Percentiles rank a stretch among this genome's conserved stretches.
Conservation (phyloP, 352 stramenopile species). For the Phytophthora tubulina region DNA sequence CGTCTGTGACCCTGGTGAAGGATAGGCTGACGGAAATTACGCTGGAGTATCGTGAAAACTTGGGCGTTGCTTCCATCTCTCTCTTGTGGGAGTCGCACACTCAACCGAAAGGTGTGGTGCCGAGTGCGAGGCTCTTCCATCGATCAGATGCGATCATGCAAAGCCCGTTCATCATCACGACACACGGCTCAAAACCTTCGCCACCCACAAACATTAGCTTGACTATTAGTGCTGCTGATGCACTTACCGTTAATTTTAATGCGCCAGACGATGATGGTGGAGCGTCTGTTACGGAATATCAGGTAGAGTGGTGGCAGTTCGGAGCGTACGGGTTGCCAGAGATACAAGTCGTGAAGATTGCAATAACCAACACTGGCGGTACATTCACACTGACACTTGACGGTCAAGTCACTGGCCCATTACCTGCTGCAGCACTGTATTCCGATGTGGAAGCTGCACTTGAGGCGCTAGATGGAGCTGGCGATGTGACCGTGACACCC, state of each 20-base stretch:
- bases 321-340: constrained; percentile 59
- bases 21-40: constrained; percentile 87
- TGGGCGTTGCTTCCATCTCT: constrained; percentile 80
- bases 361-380: constrained; percentile 74
- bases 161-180: constrained; percentile 75
- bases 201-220: constrained; percentile 53
- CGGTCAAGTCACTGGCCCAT: constrained; percentile 57
- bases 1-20: constrained; percentile 66
- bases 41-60: constrained; percentile 95
- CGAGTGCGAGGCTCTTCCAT: constrained; percentile 89
- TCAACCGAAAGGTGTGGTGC: constrained; percentile 91
- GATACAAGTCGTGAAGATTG: constrained; percentile 90
- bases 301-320: constrained; percentile 90
- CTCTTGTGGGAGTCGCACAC: constrained; percentile 92
- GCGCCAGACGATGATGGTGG: constrained; percentile 89
- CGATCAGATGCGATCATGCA: constrained; percentile 61
- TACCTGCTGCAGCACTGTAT: constrained; percentile 64
- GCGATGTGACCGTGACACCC: constrained; percentile 82
- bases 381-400: constrained; percentile 86
- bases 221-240: constrained; percentile 55
- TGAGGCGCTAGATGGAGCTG: constrained; percentile 77
- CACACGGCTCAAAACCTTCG: constrained; percentile 64
- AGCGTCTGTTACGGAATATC: constrained; percentile 81
- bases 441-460: constrained; percentile 84
- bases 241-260: constrained; percentile 89